Base-by-base conservation (phyloP, 2,329 filamentous ascomycete genomes). In the Calonectria crousiana region DNA sequence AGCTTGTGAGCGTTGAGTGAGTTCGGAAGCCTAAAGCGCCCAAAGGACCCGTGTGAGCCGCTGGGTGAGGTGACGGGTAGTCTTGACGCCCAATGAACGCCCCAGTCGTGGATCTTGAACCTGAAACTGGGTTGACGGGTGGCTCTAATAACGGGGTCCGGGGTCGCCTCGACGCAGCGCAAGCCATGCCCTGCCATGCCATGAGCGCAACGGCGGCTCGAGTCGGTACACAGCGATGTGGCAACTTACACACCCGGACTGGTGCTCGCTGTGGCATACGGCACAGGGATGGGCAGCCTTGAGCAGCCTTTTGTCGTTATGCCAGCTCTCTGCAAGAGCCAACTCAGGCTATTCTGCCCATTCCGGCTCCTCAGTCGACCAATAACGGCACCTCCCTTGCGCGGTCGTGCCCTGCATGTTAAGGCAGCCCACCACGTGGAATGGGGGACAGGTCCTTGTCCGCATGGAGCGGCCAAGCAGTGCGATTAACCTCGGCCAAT, bases 51-150 rank as follows among this genome's bases (percentile, higher is more conserved):
- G 51, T 68, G 66, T 47, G 52, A 68, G 52, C 51, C 26, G 23
- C 30, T 65, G 38, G 38, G 30, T 65, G 34, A 62, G 41, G 34
- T 41, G 56, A 62, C 32, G 56, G 34, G 38, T 62, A 41, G 14
- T 32, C 38, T 62, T 41, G 56, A 65, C 44, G 44, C 67, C 56
- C 53, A 64, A 51, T 62, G 38, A 52, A 52, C 38, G 60, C 60
- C 41, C 60, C 60, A 65, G 60, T 49, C 56, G 56, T 65, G 47
- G 68, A 66, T 71, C 68, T 71, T 52, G 47, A 65, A 56, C 58
- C 58, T 66, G 68, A 71, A 71, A 60, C 68, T 66, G 68, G 68
- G 38, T 71, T 71, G 68, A 66, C 68, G 68, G 68, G 60, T 65
- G 67, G 67, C 34, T 47, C 56, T 26, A 67, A 65, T 20, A 67